Evolutionary conservation across 2,329 filamentous ascomycete genomes (phyloP), one percentile per base, ranked within the genome.

Genomic region (Pyricularia pennisetigena): DNA sequence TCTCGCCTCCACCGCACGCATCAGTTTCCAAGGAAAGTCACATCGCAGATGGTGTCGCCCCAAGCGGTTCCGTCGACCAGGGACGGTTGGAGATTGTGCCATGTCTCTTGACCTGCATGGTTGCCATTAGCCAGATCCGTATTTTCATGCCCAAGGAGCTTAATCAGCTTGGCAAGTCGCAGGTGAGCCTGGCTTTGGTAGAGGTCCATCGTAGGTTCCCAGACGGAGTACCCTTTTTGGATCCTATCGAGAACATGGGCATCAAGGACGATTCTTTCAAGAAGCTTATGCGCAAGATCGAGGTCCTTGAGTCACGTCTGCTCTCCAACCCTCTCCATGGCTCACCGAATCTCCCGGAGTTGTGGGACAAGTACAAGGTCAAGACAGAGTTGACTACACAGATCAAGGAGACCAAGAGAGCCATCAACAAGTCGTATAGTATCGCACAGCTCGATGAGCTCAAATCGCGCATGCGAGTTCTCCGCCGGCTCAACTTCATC

Each of bases 231-330:
- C 90, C 95, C 3, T 84, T 94, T 7, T 81, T 99, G 23, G 95
- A 99, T 74, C 95, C 95, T 0, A 90, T 99, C 57, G 94, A 98
- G 78, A 94, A 97, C 75, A 98, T 99, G 95, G 86, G 88, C 30
- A 98, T 99, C 74, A 90, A 85, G 4, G 95, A 98, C 74, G 93
- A 97, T 1, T 89, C 88, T 0, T 98, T 99, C 82, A 97, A 96
- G 83, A 93, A 93, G 76, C 86, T 97, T 4, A 85, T 98, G 68
- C 82, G 93, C 79, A 98, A 98, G 86, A 97, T 99, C 70, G 95
- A 99, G 79, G 92, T 98, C 12, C 86, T 99, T 1, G 95, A 99
- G 79, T 95, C 94, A 5, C 89, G 92, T 67, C 83, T 99, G 26
- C 81, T 98, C 30, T 87, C 92, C 16, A 98, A 97, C 77, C 93